These are phyloP conservation scores for Rubia tinctorum DNA, from an alignment of 305 asterid genomes.

Conservation along the genomic window DNA sequence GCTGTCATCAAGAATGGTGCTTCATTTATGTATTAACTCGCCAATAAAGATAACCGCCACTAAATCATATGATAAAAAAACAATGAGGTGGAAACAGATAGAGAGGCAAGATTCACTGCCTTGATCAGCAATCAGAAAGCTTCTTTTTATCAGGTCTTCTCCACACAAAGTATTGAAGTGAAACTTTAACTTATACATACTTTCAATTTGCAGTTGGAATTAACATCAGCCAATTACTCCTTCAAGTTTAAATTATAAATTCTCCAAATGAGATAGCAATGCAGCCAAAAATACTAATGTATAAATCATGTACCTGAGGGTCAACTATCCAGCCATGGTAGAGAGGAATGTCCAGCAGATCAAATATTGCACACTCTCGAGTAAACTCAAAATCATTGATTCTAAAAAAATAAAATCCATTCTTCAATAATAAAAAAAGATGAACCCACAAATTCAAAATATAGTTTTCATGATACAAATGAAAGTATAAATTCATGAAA, in stretches of 20 bases:
- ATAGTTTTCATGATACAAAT: constrained; percentile 10
- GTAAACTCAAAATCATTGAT: constrained; percentile 97
- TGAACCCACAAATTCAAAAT: constrained; percentile 4
- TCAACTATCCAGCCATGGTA: constrained; percentile 99
- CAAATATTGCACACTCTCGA: constrained; percentile 93
- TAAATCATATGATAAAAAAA: neutral
- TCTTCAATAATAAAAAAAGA: constrained; percentile 15
- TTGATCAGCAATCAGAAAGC: neutral
- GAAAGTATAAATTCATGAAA: constrained; percentile 9
- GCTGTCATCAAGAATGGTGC: neutral
- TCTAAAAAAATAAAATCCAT: constrained; percentile 40
- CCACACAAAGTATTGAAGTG: neutral
- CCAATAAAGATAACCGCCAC: neutral
- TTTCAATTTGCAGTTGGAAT: neutral
- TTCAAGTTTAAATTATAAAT: neutral
- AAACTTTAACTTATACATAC: neutral
- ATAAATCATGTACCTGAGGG: constrained; percentile 64
- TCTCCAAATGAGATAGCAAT: neutral
- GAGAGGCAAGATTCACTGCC: neutral
- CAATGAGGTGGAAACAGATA: neutral
- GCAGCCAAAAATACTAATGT: neutral
- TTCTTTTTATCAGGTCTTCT: neutral
- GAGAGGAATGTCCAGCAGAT: constrained; percentile 89
- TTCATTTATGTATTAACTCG: neutral
- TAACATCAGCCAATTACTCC: neutral